A percentile compares a stretch with the other conserved stretches of the same genome.
Evolutionary conservation across 208 protist genomes (phyloP).

Genomic region (Acanthamoeba royreba): DNA sequence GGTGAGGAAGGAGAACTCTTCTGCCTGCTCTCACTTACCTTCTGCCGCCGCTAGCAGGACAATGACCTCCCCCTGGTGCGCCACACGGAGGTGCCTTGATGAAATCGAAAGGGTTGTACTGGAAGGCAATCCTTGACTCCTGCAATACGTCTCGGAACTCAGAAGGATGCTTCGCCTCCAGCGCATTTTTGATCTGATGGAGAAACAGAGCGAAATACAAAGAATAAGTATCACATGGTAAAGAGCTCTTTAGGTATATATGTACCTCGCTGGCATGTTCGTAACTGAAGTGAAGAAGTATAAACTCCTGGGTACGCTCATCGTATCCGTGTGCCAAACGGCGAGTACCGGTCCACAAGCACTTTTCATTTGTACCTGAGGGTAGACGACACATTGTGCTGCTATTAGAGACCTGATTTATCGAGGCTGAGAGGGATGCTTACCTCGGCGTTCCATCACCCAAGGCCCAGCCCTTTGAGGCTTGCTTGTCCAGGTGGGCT

Average conservation of each 20-base stretch:
- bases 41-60: too few relatives aligned
- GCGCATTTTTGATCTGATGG: background rate
- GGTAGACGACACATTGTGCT: background rate
- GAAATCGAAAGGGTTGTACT: background rate
- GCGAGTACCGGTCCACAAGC: background rate
- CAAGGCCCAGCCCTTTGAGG: background rate
- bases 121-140: background rate
- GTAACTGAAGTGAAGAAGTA: background rate
- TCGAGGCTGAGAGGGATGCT: too few relatives aligned
- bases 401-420: background rate
- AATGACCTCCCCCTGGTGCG: background rate
- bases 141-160: background rate
- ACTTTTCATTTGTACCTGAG: background rate
- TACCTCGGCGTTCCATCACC: background rate
- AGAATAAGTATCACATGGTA: background rate
- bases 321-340: background rate
- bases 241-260: background rate
- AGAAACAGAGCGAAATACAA: background rate
- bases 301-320: background rate
- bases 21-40: too few relatives aligned
- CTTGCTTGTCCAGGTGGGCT: background rate
- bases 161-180: background rate
- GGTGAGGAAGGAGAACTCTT: too few relatives aligned
- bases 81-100: background rate
- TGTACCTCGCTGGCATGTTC: background rate